Percentiles rank a stretch among this genome's conserved stretches.
These are phyloP conservation scores for Pythium apleroticum DNA, from an alignment of 352 stramenopile species.

Conservation along the genomic window DNA sequence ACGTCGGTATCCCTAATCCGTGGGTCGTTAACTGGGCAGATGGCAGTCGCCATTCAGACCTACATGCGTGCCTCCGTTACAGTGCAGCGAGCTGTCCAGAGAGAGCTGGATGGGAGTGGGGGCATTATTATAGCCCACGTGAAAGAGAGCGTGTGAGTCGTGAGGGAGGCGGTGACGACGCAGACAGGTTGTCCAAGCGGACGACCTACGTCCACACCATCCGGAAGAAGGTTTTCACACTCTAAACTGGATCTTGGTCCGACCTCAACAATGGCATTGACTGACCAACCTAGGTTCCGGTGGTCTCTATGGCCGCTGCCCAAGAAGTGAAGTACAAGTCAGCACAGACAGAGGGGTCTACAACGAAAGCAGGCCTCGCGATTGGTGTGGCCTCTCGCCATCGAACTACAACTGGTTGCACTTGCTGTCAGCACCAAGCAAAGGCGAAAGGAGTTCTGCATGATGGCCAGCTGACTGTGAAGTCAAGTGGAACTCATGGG, in stretches of 20 bases:
- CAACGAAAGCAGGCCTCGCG: too few species aligned
- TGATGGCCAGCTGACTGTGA: too few species aligned
- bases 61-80: neutral
- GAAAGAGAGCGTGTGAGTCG: neutral
- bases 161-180: neutral
- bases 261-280: too few species aligned
- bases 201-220: neutral
- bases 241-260: too few species aligned
- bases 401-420: too few species aligned
- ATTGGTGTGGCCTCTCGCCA: too few species aligned
- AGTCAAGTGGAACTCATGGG: neutral
- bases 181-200: neutral
- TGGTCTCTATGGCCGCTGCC: too few species aligned
- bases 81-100: neutral
- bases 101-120: neutral
- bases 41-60: neutral
- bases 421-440: too few species aligned
- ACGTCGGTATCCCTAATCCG: constrained; percentile 1
- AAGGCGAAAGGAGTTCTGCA: too few species aligned
- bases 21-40: constrained; percentile 3
- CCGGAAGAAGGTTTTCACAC: neutral
- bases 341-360: too few species aligned
- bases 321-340: too few species aligned
- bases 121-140: neutral
- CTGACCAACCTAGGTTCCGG: too few species aligned